Base-by-base conservation (phyloP, 768 basidiomycete genomes). In the Ramaria sp. region DNA sequence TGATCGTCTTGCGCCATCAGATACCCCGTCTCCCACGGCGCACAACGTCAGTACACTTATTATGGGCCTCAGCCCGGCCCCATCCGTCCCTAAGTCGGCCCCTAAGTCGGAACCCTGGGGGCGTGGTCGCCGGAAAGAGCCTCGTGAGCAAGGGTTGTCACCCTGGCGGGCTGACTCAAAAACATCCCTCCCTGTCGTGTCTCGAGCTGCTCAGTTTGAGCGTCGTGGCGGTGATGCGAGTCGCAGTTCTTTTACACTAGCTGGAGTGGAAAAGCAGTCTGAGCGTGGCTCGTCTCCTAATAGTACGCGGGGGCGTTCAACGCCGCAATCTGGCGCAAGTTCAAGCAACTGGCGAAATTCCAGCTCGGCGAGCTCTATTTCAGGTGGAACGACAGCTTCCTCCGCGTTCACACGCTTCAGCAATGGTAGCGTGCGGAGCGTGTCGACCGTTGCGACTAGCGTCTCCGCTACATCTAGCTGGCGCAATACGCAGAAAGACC, bases 361-460 rank as follows among this genome's bases (percentile, higher is more conserved):
- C 24, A 80, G 78, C 61, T 20, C 48, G 16, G 75, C 82, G 34
- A 79, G 78, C 61, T 82, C 83, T 3, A 74, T 77, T 60, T 68
- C 76, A 12, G 85, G 82, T 62, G 81, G 83, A 10, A 78, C 77
- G 59, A 79, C 83, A 13, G 83, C 82, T 8, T 76, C 80, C 22
- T 82, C 78, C 20, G 81, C 81, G 32, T 90, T 89, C 62, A 89
- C 88, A 22, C 72, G 83, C 56, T 88, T 85, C 70, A 89, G 86
- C 69, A 85, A 85, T 62, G 63, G 64, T 44, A 78, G 71, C 55
- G 62, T 74, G 55, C 74, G 85, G 53, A 88, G 86, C 59, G 73
- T 89, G 39, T 85, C 85, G 20, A 90, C 89, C 4, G 78, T 78
- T 54, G 88, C 88, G 42, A 92, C 89, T 15, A 87, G 85, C 60